Evolutionary conservation across 1,284 basidiomycete genomes (phyloP).

Genomic region (Trametes pubescens): DNA sequence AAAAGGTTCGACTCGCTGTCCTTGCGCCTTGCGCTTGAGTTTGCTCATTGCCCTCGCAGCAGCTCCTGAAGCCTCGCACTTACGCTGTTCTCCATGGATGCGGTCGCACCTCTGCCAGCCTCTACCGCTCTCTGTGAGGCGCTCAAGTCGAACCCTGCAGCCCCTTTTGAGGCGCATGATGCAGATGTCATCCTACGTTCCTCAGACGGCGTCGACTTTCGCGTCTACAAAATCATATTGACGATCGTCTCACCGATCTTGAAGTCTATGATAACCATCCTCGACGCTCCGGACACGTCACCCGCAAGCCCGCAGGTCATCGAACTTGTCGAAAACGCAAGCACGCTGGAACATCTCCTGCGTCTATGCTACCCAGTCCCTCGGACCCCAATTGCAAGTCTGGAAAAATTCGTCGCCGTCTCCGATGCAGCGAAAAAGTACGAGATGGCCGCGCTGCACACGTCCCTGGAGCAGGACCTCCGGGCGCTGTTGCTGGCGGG

Average conservation of each 20-base stretch:
- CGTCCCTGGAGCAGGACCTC: conserved; percentile 11
- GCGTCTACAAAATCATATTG: conserved; percentile 13
- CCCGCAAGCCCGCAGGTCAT: neutral
- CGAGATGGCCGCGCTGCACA: neutral
- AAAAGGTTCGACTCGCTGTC: too few species aligned
- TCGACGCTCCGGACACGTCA: neutral
- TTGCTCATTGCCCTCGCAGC: too few species aligned
- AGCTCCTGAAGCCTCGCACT: too few species aligned
- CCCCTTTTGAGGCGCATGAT: conserved; percentile 14
- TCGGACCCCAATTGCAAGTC: neutral
- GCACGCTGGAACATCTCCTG: conserved; percentile 7
- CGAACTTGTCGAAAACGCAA: conserved; percentile 1
- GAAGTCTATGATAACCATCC: conserved; percentile 14
- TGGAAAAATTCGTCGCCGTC: neutral
- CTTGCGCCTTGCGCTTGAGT: too few species aligned
- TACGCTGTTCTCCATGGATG: too few species aligned
- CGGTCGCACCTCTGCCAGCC: too few species aligned
- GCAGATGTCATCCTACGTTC: conserved; percentile 12
- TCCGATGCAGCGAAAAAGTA: conserved; percentile 13
- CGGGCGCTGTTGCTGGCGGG: neutral
- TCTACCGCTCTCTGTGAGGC: too few species aligned
- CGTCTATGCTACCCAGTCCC: conserved; percentile 14
- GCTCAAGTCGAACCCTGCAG: conserved; percentile 10
- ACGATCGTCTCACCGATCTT: conserved; percentile 13
- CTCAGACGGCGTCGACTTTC: conserved; percentile 18